These are phyloP conservation scores for Penicillium cataractarum DNA, from an alignment of 495 filamentous ascomycete genomes.

Conservation along the genomic window DNA sequence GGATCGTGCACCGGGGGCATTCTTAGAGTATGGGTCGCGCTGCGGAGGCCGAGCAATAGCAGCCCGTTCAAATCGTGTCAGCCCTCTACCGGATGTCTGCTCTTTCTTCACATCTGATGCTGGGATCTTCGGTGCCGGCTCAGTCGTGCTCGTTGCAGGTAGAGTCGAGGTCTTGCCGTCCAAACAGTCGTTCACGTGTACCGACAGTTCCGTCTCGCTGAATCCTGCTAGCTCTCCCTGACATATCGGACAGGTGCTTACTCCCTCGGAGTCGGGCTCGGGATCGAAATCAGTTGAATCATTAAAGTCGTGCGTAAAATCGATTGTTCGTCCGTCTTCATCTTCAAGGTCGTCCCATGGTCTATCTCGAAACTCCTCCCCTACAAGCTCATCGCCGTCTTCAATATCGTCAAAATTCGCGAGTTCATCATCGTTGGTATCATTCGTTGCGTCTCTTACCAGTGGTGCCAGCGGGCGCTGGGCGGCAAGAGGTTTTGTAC, in stretches of 20 bases:
- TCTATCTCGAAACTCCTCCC: slow-evolving; percentile 49
- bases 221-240: slow-evolving; percentile 61
- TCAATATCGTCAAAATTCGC: slow-evolving; percentile 74
- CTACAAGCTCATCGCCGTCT: slow-evolving; percentile 46
- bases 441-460: slow-evolving; percentile 61
- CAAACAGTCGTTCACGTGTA: slow-evolving; percentile 91
- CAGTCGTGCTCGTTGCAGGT: slow-evolving; percentile 38
- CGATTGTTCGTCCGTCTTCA: slow-evolving; percentile 22
- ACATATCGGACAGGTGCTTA: slow-evolving; percentile 75
- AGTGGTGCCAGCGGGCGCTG: slow-evolving; percentile 38
- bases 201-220: slow-evolving; percentile 56
- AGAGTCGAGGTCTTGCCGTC: slow-evolving; percentile 64
- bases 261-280: slow-evolving; percentile 51
- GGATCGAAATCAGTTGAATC: slow-evolving; percentile 37
- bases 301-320: slow-evolving; percentile 23
- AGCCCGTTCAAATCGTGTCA: slow-evolving; percentile 64
- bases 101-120: slow-evolving; percentile 8
- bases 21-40: slow-evolving; percentile 68
- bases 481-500: slow-evolving; percentile 47
- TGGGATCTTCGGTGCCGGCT: slow-evolving; percentile 24
- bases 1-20: slow-evolving; percentile 47
- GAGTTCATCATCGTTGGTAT: slow-evolving; percentile 60
- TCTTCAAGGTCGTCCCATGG: slow-evolving; percentile 32
- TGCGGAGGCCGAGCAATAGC: slow-evolving; percentile 76
- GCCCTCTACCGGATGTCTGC: slow-evolving; percentile 24